Conservation (phyloP, 768 basidiomycete species). For the Bullera alba region DNA sequence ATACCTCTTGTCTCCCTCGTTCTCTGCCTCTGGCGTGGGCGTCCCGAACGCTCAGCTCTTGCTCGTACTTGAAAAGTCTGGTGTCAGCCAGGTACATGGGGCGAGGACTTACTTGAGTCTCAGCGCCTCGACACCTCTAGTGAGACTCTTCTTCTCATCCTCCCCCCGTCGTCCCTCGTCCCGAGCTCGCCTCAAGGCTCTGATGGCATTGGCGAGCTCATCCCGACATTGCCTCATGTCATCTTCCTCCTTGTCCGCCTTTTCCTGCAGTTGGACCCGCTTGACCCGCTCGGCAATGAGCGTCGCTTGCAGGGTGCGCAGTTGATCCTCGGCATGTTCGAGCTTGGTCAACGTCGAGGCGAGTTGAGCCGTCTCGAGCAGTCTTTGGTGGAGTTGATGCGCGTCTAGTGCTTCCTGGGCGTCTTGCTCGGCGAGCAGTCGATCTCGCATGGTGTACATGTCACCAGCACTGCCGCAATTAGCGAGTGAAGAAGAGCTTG, state of each 20-base stretch:
- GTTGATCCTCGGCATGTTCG: slow-evolving; percentile 29
- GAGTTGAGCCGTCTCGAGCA: slow-evolving; percentile 17
- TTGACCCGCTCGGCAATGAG: slow-evolving; percentile 44
- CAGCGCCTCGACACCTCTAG: slow-evolving; percentile 38
- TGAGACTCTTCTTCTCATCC: slow-evolving; percentile 39
- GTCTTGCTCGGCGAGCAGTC: slow-evolving; percentile 14
- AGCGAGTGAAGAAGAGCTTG: slow-evolving; percentile 1
- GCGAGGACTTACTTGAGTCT: slow-evolving; percentile 34
- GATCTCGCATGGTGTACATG: slow-evolving; percentile 36
- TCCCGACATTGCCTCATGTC: slow-evolving; percentile 35
- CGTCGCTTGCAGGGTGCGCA: slow-evolving; percentile 41
- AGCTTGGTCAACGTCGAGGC: slow-evolving; percentile 29
- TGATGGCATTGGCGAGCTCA: slow-evolving; percentile 40
- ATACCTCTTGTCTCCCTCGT: slow-evolving; percentile 40
- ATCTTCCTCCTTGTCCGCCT: slow-evolving; percentile 17
- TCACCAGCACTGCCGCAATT: slow-evolving; percentile 14
- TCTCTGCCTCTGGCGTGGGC: slow-evolving; percentile 40
- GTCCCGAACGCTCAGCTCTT: slow-evolving; percentile 36
- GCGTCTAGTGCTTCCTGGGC: slow-evolving; percentile 12
- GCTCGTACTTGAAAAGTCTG: slow-evolving; percentile 40
- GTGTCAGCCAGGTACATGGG: background rate
- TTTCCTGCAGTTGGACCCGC: slow-evolving; percentile 30
- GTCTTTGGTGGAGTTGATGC: slow-evolving; percentile 4
- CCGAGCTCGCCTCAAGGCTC: slow-evolving; percentile 39
- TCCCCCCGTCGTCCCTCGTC: slow-evolving; percentile 41